Conservation (phyloP, 148 eudicot species). For the Rheum nobile region DNA sequence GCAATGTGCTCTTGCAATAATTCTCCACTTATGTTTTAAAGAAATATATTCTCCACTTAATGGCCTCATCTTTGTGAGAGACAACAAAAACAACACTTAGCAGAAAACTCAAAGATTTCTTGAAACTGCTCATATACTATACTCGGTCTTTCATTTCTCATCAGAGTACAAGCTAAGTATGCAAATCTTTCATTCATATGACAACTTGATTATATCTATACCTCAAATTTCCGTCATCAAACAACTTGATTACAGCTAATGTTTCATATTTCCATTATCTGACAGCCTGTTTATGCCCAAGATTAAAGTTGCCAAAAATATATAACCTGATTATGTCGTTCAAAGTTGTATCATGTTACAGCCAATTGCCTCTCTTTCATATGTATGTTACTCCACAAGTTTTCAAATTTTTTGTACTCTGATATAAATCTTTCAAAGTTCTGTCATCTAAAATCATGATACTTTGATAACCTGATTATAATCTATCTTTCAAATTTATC, state of each 20-base stretch:
- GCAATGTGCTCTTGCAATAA: not conserved
- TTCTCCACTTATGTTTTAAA: too few relatives aligned
- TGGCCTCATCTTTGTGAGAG: not conserved
- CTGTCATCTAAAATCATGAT: not conserved
- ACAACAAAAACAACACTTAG: not conserved
- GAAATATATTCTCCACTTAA: slow-evolving; percentile 1
- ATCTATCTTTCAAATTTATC: not conserved
- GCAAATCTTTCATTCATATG: not conserved
- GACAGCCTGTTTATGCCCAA: not conserved
- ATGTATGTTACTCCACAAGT: not conserved
- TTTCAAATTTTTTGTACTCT: not conserved
- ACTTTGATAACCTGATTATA: too few relatives aligned
- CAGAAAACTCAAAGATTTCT: not conserved
- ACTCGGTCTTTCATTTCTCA: not conserved
- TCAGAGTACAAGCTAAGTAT: not conserved
- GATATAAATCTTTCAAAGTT: not conserved
- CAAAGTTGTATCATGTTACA: too few relatives aligned
- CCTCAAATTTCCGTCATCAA: not conserved
- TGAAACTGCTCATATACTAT: not conserved
- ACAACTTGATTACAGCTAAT: too few relatives aligned
- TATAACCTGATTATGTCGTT: not conserved
- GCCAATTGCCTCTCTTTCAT: too few relatives aligned
- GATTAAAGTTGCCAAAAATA: not conserved
- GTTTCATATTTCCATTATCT: too few relatives aligned
- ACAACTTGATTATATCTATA: not conserved